Conservation (phyloP, 2,329 filamentous ascomycete genomes). For the Hymenoscyphus linearis region DNA sequence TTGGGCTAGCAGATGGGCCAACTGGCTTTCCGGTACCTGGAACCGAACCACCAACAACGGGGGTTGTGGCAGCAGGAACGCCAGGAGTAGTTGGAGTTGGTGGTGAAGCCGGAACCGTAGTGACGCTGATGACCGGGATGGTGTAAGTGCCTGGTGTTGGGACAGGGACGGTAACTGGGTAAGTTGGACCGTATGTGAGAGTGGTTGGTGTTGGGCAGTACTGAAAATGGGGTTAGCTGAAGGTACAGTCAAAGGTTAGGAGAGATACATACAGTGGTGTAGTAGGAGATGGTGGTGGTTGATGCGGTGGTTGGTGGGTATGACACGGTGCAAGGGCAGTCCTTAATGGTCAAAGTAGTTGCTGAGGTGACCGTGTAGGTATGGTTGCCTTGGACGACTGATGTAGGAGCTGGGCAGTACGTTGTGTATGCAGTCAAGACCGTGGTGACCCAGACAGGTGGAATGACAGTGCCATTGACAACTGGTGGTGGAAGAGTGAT, state of each 20-base stretch:
- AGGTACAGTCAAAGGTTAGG: background rate
- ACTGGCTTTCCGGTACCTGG: slow-evolving; percentile 7
- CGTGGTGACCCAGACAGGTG: slow-evolving; percentile 5
- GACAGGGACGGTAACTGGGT: slow-evolving; percentile 41
- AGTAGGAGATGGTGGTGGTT: slow-evolving; percentile 10
- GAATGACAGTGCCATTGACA: background rate
- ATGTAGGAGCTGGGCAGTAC: slow-evolving; percentile 14
- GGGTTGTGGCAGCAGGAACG: slow-evolving; percentile 3
- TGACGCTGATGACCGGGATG: slow-evolving; percentile 14
- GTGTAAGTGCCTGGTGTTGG: slow-evolving; percentile 10
- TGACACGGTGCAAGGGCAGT: slow-evolving; percentile 13
- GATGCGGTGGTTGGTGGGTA: slow-evolving; percentile 12
- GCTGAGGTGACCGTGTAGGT: slow-evolving; percentile 10
- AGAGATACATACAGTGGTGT: slow-evolving; percentile 11
- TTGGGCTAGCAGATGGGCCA: slow-evolving; percentile 8
- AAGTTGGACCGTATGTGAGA: slow-evolving; percentile 35
- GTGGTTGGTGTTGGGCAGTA: slow-evolving; percentile 41
- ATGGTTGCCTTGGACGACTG: slow-evolving; percentile 17
- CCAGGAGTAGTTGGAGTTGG: slow-evolving; percentile 9
- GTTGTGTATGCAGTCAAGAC: slow-evolving; percentile 10
- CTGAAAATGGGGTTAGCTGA: background rate
- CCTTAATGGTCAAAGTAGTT: slow-evolving; percentile 11
- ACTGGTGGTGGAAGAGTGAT: background rate
- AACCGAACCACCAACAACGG: slow-evolving; percentile 7
- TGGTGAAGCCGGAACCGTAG: slow-evolving; percentile 10